Base-by-base conservation (phyloP, 202 grass and related monocot species). In the Bolboschoenoplectus hybrid region DNA sequence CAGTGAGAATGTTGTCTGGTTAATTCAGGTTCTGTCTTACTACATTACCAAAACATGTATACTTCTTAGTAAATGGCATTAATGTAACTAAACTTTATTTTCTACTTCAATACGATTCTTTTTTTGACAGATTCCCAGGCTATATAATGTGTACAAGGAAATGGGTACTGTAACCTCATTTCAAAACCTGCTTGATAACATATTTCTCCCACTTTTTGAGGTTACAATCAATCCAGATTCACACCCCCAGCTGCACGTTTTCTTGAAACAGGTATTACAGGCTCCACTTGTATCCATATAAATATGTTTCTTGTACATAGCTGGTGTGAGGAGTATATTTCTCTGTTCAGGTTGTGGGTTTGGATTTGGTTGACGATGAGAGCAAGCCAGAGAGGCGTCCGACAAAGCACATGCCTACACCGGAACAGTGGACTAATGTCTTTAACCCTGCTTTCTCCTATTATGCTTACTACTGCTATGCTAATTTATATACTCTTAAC, bases 191-290 rank as follows among this genome's bases (percentile, higher is more conserved):
- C 93, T 99, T 46, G 97, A 99, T 91, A 97, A 99, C 62, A 91
- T 99, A 86, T 99, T 99, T 67, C 93, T 99, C 91, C 97, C 97
- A 82, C 92, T 99, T 39, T 99, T 94, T 92, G 97, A 99, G 88
- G 97, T 94, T 81, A 99, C 97, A 87, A 39, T 97, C 52, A 87
- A 97, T 84, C 97, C 93, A 85, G 75, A 89, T 89, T 99, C 97
- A 5, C 97, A 99, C 44, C 97, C 97, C 1, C 97, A 99, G 83
- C 89, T 99, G 64, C 97, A 99, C 87, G 86, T 91, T 79, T 94
- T 99, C 86, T 87, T 99, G 83, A 97, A 94, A 57, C 90, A 97
- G 97, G 97, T 97, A 60, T 39, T 40, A 5, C 67, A 81, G 73
- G 75, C 85, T 46, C 63, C 47, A 83, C 70, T 67, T 67, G 41